phyloP scores from a whole-genome alignment of 805 yeast species.

The baker's yeast (Saccharomyces cerevisiae) region DNA sequence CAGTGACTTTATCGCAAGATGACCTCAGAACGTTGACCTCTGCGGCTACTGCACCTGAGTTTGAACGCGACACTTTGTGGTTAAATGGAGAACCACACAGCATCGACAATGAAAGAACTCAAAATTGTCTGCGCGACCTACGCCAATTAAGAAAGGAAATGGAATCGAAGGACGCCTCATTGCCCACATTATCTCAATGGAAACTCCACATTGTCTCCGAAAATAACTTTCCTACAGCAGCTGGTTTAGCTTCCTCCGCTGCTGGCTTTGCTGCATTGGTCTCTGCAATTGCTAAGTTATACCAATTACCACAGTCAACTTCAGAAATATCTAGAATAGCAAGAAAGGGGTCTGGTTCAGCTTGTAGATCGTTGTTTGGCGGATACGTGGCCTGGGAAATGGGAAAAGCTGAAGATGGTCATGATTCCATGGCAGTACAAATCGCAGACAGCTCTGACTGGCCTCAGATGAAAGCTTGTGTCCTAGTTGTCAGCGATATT shows the following conservation, averaged over 20 bases:
- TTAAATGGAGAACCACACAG: constrained; percentile 80
- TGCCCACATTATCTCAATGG: constrained; percentile 58
- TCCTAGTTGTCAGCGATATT: constrained; percentile 84
- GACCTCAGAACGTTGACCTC: constrained; percentile 90
- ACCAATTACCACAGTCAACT: constrained; percentile 72
- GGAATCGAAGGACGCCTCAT: constrained; percentile 44
- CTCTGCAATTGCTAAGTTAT: constrained; percentile 76
- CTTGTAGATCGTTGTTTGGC: constrained; percentile 93
- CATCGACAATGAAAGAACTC: constrained; percentile 51
- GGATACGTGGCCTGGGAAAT: constrained; percentile 99
- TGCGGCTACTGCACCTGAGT: constrained; percentile 57
- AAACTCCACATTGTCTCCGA: constrained; percentile 78
- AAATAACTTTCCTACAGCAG: constrained; percentile 98
- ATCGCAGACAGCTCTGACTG: constrained; percentile 79
- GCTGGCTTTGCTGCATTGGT: constrained; percentile 98
- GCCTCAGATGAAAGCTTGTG: constrained; percentile 89
- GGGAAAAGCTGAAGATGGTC: constrained; percentile 73
- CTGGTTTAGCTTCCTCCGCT: constrained; percentile 95
- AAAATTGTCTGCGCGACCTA: constrained; percentile 69
- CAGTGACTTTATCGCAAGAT: constrained; percentile 85
- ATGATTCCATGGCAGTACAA: constrained; percentile 89
- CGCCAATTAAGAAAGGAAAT: constrained; percentile 55
- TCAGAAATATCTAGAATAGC: constrained; percentile 90
- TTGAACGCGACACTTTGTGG: constrained; percentile 62
- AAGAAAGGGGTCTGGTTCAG: constrained; percentile 97